Evolutionary conservation across 2,329 filamentous ascomycete genomes (phyloP).

Genomic region (Colletotrichum ledebouriae): DNA sequence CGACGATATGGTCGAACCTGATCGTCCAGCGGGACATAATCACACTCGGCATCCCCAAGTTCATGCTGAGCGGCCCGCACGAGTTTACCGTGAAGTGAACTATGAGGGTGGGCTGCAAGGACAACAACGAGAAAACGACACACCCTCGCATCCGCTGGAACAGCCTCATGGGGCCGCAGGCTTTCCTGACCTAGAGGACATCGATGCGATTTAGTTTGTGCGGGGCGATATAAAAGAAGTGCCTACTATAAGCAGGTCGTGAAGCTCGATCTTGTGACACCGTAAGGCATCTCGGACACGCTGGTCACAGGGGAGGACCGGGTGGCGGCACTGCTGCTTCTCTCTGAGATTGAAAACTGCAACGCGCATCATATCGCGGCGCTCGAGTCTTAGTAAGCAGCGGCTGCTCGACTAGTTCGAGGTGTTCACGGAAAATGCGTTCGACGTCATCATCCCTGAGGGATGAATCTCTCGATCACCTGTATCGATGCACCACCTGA

Average conservation of each 20-base stretch:
- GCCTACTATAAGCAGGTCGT: not conserved
- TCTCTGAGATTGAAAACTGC: not conserved
- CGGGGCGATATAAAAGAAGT: not conserved
- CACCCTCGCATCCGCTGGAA: not conserved
- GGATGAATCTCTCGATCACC: not conserved
- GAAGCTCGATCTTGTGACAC: slow-evolving; percentile 2
- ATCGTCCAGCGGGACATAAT: not conserved
- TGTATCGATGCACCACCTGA: not conserved
- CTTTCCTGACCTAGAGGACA: not conserved
- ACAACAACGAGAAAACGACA: not conserved
- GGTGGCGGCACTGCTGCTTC: slow-evolving; percentile 1
- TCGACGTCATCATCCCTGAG: not conserved
- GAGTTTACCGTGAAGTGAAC: not conserved
- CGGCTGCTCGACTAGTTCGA: not conserved
- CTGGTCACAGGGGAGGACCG: not conserved
- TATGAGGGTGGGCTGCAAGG: not conserved
- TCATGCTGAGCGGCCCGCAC: not conserved
- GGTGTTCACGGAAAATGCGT: not conserved
- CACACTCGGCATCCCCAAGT: not conserved
- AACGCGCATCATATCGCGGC: not conserved
- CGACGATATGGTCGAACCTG: not conserved
- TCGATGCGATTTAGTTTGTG: not conserved
- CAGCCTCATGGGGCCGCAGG: not conserved
- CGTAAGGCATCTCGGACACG: not conserved
- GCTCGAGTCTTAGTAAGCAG: not conserved